These are phyloP conservation scores for Yamadazyma membranifaciens DNA, from an alignment of 1,139 yeast genomes.

Conservation along the genomic window DNA sequence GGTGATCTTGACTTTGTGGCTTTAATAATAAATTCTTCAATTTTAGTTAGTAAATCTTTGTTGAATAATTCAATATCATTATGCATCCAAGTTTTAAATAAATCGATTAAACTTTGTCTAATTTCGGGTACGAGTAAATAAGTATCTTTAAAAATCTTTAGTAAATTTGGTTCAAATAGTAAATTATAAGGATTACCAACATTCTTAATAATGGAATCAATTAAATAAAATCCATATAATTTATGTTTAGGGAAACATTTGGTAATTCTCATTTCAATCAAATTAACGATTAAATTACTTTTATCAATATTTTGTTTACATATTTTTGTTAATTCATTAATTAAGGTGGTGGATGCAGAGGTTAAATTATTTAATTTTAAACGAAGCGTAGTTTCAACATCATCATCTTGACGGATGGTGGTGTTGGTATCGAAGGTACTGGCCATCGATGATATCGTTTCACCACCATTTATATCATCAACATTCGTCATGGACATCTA, in stretches of 20 bases:
- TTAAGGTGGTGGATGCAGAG: slow-evolving; percentile 38
- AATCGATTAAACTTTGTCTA: slow-evolving; percentile 34
- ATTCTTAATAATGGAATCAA: slow-evolving; percentile 45
- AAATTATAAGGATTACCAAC: slow-evolving; percentile 46
- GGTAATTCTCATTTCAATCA: slow-evolving; percentile 34
- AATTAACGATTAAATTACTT: slow-evolving; percentile 31
- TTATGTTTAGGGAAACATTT: slow-evolving; percentile 41
- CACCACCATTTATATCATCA: too few species aligned
- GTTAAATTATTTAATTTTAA: slow-evolving; percentile 34
- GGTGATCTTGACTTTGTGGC: slow-evolving; percentile 24
- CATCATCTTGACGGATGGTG: too few species aligned
- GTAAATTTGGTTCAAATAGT: slow-evolving; percentile 34
- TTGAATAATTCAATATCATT: slow-evolving; percentile 41
- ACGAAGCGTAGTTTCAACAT: slow-evolving; percentile 27
- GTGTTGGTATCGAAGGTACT: too few species aligned
- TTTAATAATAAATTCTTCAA: slow-evolving; percentile 40
- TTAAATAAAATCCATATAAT: slow-evolving; percentile 35
- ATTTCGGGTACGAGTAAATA: slow-evolving; percentile 42
- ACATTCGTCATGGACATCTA: too few species aligned
- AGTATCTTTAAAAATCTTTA: slow-evolving; percentile 36
- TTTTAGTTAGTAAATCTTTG: slow-evolving; percentile 24
- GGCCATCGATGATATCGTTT: too few species aligned
- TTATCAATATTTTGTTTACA: slow-evolving; percentile 34
- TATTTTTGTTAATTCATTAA: slow-evolving; percentile 37
- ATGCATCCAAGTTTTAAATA: slow-evolving; percentile 44